Evolutionary conservation across 139 green algal species (phyloP).

Genomic region (Coccomyxa sp.): DNA sequence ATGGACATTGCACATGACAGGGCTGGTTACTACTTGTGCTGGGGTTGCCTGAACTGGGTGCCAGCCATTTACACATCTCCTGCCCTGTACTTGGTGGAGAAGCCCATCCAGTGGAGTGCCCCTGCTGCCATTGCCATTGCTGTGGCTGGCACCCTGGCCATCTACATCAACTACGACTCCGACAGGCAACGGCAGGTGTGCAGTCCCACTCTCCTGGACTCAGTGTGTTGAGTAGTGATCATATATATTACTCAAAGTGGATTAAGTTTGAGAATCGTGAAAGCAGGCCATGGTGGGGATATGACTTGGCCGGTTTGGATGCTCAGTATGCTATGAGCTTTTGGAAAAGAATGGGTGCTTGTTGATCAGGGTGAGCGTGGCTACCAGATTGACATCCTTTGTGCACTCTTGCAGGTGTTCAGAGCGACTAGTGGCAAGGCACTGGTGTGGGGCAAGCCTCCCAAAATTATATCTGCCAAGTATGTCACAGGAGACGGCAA

Average conservation of each 20-base stretch:
- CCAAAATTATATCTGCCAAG: slow-evolving; percentile 40
- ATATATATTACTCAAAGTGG: too few relatives aligned
- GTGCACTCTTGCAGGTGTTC: slow-evolving; percentile 29
- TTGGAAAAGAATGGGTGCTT: too few relatives aligned
- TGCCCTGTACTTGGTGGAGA: slow-evolving; percentile 56
- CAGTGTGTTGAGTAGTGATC: too few relatives aligned
- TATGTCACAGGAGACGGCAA: slow-evolving; percentile 46
- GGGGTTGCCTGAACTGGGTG: slow-evolving; percentile 73
- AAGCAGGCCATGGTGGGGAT: too few relatives aligned
- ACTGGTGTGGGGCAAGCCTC: slow-evolving; percentile 45
- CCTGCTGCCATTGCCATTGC: slow-evolving; percentile 23
- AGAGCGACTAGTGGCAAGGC: slow-evolving; percentile 39
- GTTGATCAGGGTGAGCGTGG: too few relatives aligned
- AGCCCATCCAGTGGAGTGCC: slow-evolving; percentile 35
- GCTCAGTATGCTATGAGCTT: too few relatives aligned
- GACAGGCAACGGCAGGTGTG: slow-evolving; percentile 59
- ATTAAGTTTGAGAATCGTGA: too few relatives aligned
- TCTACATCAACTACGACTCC: slow-evolving; percentile 75
- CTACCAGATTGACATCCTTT: too few relatives aligned
- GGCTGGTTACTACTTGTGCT: slow-evolving; percentile 80
- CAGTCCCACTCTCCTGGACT: neutral
- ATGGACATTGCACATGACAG: slow-evolving; percentile 82
- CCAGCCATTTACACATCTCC: slow-evolving; percentile 72
- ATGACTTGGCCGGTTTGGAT: too few relatives aligned
- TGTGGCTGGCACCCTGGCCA: slow-evolving; percentile 32